Conservation (phyloP, 306 rosid genomes). For the Acmispon strigosus region DNA sequence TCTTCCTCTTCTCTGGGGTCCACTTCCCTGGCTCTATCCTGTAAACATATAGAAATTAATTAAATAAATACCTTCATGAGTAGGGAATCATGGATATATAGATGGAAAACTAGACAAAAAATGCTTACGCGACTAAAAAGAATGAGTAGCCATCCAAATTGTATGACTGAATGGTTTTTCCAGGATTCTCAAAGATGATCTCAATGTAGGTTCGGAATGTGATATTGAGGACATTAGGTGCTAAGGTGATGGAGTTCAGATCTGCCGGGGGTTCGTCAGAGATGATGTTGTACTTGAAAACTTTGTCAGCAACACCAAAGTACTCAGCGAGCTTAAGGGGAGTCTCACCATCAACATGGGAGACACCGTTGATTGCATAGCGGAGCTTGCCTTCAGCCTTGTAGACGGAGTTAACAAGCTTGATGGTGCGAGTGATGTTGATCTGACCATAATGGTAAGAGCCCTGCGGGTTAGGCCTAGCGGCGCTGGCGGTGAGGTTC, state of each 20-base stretch:
- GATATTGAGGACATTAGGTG: conserved; percentile 45
- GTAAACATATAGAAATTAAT: neutral
- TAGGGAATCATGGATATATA: too few species aligned
- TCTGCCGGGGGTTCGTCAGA: conserved; percentile 22
- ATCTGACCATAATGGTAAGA: conserved; percentile 74
- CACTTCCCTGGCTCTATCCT: conserved; percentile 73
- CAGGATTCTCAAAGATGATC: conserved; percentile 65
- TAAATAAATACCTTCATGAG: too few species aligned
- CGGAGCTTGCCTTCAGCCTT: conserved; percentile 43
- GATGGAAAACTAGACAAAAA: too few species aligned
- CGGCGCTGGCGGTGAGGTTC: conserved; percentile 86
- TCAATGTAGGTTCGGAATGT: conserved; percentile 49
- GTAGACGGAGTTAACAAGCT: conserved; percentile 32
- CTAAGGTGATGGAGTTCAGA: conserved; percentile 1
- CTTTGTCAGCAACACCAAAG: conserved; percentile 35
- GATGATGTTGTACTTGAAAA: conserved; percentile 49
- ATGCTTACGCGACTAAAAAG: conserved; percentile 17
- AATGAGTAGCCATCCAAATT: conserved; percentile 62
- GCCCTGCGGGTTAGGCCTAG: conserved; percentile 93
- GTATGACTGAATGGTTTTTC: conserved; percentile 56
- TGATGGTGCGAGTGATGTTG: conserved; percentile 78
- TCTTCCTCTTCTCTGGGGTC: conserved; percentile 54
- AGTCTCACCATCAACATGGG: conserved; percentile 50
- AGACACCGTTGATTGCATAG: conserved; percentile 55
- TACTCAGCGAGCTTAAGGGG: conserved; percentile 77